Conservation (phyloP, 352 stramenopile genomes). For the Globisporangium camurandrum region DNA sequence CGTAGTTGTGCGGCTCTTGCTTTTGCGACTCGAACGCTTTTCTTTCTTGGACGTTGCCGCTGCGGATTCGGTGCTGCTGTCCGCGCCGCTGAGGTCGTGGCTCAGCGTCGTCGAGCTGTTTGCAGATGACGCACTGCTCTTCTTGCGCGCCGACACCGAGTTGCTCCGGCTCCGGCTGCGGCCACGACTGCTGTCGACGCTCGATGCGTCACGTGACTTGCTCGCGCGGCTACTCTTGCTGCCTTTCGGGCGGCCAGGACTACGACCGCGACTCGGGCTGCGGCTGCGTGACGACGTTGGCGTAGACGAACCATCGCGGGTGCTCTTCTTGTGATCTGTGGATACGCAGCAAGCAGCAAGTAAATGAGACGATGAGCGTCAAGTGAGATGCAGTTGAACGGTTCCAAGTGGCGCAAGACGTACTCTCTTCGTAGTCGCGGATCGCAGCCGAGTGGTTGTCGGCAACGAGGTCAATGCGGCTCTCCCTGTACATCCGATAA, state of each 20-base stretch:
- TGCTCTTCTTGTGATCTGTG: conserved; percentile 52
- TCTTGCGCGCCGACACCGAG: conserved; percentile 32
- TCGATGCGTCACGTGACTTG: too few species aligned
- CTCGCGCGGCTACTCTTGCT: conserved; percentile 22
- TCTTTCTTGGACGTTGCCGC: too few species aligned
- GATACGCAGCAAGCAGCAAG: neutral
- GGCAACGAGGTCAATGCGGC: conserved; percentile 67
- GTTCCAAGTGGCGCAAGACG: too few species aligned
- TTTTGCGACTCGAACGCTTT: neutral
- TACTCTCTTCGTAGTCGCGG: conserved; percentile 61
- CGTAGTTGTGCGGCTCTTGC: neutral
- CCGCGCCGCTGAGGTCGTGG: neutral
- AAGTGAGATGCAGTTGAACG: too few species aligned
- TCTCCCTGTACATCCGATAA: conserved; percentile 42
- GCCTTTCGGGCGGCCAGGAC: conserved; percentile 16
- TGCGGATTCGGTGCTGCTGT: conserved; percentile 3
- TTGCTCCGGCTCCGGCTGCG: conserved; percentile 57
- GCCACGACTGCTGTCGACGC: conserved; percentile 9
- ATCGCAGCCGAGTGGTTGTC: conserved; percentile 71
- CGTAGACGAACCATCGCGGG: conserved; percentile 19
- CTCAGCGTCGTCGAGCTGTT: too few species aligned
- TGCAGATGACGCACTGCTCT: conserved; percentile 15
- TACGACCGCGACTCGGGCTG: conserved; percentile 35
- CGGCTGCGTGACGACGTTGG: conserved; percentile 18
- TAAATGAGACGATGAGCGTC: too few species aligned